phyloP scores from a whole-genome alignment of 345 rosid species.

The Anacardium occidentale region DNA sequence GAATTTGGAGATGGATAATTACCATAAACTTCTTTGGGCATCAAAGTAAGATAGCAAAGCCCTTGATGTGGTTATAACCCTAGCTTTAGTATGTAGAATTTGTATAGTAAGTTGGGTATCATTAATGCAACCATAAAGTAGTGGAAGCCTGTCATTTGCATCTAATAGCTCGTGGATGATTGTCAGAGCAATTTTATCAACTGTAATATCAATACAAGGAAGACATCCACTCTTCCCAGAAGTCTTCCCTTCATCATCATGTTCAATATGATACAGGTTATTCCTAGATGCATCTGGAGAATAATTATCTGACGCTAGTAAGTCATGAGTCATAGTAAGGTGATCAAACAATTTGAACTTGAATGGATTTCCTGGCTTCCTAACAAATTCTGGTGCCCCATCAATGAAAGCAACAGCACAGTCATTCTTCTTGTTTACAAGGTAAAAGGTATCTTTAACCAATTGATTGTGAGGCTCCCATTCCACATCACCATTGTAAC shows the following conservation, averaged over 20 bases:
- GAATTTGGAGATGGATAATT: slow-evolving; percentile 25
- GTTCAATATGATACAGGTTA: slow-evolving; percentile 25
- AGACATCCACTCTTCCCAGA: slow-evolving; percentile 42
- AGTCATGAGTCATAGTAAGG: slow-evolving; percentile 29
- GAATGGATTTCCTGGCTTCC: slow-evolving; percentile 90
- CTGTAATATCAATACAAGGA: slow-evolving; percentile 51
- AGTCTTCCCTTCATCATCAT: slow-evolving; percentile 32
- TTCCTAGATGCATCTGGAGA: slow-evolving; percentile 30
- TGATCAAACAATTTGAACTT: slow-evolving; percentile 74
- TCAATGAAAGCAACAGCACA: slow-evolving; percentile 73
- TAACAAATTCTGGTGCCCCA: slow-evolving; percentile 79
- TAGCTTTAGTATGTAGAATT: slow-evolving; percentile 56
- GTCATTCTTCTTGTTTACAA: slow-evolving; percentile 78
- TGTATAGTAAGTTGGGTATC: slow-evolving; percentile 52
- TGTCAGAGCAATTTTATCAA: slow-evolving; percentile 58
- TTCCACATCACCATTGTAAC: slow-evolving; percentile 48
- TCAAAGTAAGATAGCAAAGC: slow-evolving; percentile 58
- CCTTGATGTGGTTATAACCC: slow-evolving; percentile 56
- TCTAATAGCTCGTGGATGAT: slow-evolving; percentile 74
- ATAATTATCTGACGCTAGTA: slow-evolving; percentile 25
- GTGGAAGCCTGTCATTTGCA: slow-evolving; percentile 64
- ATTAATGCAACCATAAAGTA: slow-evolving; percentile 57
- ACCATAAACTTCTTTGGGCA: slow-evolving; percentile 75
- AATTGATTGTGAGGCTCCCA: slow-evolving; percentile 64
- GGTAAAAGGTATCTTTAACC: slow-evolving; percentile 61